Percentiles rank a stretch among this genome's conserved stretches.
Evolutionary conservation across 768 basidiomycete species (phyloP).

Genomic region (Suillus decipiens): DNA sequence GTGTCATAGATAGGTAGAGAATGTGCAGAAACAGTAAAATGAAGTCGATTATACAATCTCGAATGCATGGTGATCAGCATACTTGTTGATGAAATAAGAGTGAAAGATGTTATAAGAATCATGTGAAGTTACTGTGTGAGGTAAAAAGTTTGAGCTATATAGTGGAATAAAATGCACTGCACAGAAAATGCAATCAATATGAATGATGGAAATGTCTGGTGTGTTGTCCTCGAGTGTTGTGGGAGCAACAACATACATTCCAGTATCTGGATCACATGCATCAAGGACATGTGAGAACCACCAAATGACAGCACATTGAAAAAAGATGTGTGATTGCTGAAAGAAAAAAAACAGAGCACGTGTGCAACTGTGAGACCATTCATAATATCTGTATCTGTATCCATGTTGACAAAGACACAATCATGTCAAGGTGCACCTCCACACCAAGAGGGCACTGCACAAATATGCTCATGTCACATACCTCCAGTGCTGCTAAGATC

Average conservation of each 20-base stretch:
- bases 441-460: too few relatives aligned
- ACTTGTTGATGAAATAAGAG: constrained; percentile 13
- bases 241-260: constrained; percentile 10
- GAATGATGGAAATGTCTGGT: constrained; percentile 8
- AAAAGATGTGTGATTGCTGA: not conserved
- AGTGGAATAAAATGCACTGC: constrained; percentile 12
- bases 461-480: not conserved
- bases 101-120: constrained; percentile 5
- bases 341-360: not conserved
- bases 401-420: not conserved
- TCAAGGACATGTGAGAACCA: not conserved
- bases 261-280: not conserved
- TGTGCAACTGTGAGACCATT: not conserved
- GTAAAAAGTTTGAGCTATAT: constrained; percentile 7
- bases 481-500: not conserved
- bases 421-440: not conserved
- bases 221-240: not conserved
- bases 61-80: not conserved
- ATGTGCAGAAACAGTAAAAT: constrained; percentile 8
- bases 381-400: not conserved
- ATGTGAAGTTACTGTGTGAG: not conserved
- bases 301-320: not conserved
- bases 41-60: not conserved
- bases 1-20: constrained; percentile 23
- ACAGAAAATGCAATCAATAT: constrained; percentile 10